phyloP scores from a whole-genome alignment of 257 asterid genomes.

The Leonotis leonurus region DNA sequence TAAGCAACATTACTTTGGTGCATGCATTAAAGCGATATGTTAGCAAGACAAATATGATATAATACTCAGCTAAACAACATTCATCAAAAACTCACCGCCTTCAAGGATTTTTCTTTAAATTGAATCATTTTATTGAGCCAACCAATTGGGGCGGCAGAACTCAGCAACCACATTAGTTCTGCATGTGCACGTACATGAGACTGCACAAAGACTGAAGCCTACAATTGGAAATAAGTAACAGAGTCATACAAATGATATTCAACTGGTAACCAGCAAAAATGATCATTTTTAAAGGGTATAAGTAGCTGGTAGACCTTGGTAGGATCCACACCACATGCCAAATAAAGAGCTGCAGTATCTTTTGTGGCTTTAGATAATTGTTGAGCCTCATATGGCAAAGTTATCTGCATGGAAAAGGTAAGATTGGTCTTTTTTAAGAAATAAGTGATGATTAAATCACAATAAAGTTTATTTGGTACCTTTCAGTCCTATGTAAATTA shows the following conservation, averaged over 20 bases:
- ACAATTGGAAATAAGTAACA: constrained; percentile 25
- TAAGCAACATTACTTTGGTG: background rate
- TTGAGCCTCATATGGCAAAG: constrained; percentile 73
- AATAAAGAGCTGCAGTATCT: constrained; percentile 95
- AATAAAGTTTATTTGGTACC: constrained; percentile 6
- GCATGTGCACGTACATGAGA: constrained; percentile 95
- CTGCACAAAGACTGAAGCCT: constrained; percentile 99
- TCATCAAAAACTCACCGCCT: constrained; percentile 55
- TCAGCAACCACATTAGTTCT: constrained; percentile 92
- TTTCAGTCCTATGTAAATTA: constrained; percentile 5
- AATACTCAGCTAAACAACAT: constrained; percentile 8
- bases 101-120: constrained; percentile 87
- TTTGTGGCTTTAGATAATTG: constrained; percentile 72
- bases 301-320: constrained; percentile 52
- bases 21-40: background rate
- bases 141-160: constrained; percentile 86
- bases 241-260: constrained; percentile 6
- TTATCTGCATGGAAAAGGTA: constrained; percentile 50
- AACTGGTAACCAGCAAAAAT: background rate
- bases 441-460: background rate
- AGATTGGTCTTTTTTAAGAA: background rate
- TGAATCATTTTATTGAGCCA: constrained; percentile 98
- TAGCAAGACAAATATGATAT: background rate
- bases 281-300: constrained; percentile 5
- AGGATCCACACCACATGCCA: constrained; percentile 92